Evolutionary conservation across 2,329 filamentous ascomycete genomes (phyloP).

Genomic region (Colletotrichum sp.): DNA sequence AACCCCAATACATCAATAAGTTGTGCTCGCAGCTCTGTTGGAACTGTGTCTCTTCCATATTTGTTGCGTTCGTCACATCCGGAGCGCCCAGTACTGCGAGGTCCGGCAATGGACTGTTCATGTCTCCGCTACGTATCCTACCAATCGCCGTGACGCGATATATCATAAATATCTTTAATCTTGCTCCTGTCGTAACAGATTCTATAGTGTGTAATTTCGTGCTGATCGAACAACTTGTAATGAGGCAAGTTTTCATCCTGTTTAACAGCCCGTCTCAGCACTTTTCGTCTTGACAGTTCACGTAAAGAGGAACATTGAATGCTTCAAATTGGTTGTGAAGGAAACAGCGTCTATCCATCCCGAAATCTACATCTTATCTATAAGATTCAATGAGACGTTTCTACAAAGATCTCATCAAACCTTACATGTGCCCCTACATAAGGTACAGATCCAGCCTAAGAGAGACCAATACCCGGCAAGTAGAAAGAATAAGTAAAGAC

Average conservation of each 20-base stretch:
- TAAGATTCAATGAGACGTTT: not conserved
- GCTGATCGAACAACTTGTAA: not conserved
- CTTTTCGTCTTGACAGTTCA: rapidly evolving
- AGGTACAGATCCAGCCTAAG: not conserved
- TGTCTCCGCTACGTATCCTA: rapidly evolving
- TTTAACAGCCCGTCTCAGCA: not conserved
- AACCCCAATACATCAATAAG: too few species aligned
- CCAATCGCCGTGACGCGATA: not conserved
- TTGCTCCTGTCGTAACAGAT: too few species aligned
- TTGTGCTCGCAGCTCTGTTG: too few species aligned
- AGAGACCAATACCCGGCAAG: not conserved
- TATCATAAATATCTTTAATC: too few species aligned
- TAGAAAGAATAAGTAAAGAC: not conserved
- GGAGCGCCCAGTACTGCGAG: not conserved
- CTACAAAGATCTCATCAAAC: not conserved
- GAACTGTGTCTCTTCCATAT: not conserved
- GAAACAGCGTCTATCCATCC: not conserved
- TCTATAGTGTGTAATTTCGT: not conserved
- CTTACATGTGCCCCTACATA: not conserved
- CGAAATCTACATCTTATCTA: not conserved
- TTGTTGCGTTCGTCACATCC: not conserved
- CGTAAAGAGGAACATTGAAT: not conserved
- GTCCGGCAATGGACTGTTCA: not conserved
- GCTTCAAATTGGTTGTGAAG: not conserved
- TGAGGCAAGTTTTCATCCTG: not conserved